Evolutionary conservation across 768 basidiomycete genomes (phyloP).

Genomic region (Leccinum broughii): DNA sequence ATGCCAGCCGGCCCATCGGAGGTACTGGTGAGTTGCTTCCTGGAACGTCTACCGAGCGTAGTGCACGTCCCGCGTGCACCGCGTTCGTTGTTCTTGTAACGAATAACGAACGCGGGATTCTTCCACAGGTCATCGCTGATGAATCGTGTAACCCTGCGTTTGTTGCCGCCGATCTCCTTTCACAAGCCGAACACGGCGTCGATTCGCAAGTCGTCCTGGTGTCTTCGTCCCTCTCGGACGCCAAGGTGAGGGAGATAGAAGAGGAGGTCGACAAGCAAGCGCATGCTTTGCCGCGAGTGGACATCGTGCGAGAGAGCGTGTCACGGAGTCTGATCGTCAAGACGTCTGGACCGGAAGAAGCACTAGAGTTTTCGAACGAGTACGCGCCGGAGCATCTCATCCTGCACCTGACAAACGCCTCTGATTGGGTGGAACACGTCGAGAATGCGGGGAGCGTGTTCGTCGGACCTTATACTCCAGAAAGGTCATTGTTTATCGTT

Average conservation of each 20-base stretch:
- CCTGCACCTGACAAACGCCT: conserved; percentile 77
- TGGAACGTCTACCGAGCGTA: conserved; percentile 46
- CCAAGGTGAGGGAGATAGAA: conserved; percentile 74
- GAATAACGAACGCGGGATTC: conserved; percentile 33
- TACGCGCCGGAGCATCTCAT: conserved; percentile 99
- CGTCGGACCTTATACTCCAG: conserved; percentile 92
- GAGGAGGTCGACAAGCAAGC: conserved; percentile 86
- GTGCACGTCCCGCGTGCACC: conserved; percentile 58
- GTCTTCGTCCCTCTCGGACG: conserved; percentile 64
- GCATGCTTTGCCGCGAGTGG: conserved; percentile 79
- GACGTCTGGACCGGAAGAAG: conserved; percentile 65
- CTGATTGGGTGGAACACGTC: conserved; percentile 60
- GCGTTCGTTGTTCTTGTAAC: conserved; percentile 40
- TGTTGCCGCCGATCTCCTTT: conserved; percentile 94
- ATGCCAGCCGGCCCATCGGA: conserved; percentile 99
- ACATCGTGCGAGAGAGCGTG: conserved; percentile 88
- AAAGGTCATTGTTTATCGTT: conserved; percentile 63
- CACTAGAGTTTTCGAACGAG: conserved; percentile 89
- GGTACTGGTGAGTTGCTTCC: conserved; percentile 67
- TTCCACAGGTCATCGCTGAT: conserved; percentile 86
- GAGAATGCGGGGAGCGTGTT: conserved; percentile 97
- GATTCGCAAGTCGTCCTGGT: conserved; percentile 98
- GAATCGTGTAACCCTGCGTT: conserved; percentile 81
- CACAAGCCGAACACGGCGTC: conserved; percentile 97
- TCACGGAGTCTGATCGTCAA: conserved; percentile 89